Evolutionary conservation across 345 rosid species (phyloP), one percentile per base, ranked within the genome.

Genomic region (Lepidium aucheri): DNA sequence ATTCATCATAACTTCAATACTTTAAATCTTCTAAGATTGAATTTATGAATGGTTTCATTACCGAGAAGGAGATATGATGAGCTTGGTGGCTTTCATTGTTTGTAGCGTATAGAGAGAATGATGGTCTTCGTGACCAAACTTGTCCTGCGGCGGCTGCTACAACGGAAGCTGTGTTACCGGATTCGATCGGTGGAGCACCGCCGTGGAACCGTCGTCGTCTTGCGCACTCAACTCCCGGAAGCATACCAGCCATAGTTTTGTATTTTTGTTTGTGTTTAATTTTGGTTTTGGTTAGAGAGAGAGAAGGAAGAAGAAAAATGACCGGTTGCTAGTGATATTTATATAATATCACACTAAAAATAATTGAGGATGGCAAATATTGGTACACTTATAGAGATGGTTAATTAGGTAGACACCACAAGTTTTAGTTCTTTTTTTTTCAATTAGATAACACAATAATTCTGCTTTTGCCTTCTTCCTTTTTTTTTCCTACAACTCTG

Each of bases 151-250:
- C 63, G 0, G 71, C 47, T 0, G 56, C 63, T 0, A 12, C 13
- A 15, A 35, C 24, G 35, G 51, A 55, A 51, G 73, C 36, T 4
- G 52, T 26, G 38, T 40, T 54, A 28, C 32, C 32, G 4, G 77
- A 70, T 2, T 86, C 95, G 7, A 78, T 53, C 49, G 66, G 52
- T 0, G 72, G 79, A 41, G 83, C 79, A 76, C 85, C 78, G 4
- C 74, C 88, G 75, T 83, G 90, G 51, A 86, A 61, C 4, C 91
- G 77, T 51, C 97, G 83, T 72, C 97, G 76, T 36, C 97, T 75
- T 1, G 96, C 96, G 63, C 82, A 77, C 70, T 90, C 92, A 50
- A 90, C 95, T 9, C 97, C 99, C 40, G 91, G 86, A 57, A 94
- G 81, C 92, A 85, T 85, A 1, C 97, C 96, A 4, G 97, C 96